Evolutionary conservation across 1,284 basidiomycete species (phyloP), one percentile per base, ranked within the genome.

Genomic region (Cryptococcus depauperatus): DNA sequence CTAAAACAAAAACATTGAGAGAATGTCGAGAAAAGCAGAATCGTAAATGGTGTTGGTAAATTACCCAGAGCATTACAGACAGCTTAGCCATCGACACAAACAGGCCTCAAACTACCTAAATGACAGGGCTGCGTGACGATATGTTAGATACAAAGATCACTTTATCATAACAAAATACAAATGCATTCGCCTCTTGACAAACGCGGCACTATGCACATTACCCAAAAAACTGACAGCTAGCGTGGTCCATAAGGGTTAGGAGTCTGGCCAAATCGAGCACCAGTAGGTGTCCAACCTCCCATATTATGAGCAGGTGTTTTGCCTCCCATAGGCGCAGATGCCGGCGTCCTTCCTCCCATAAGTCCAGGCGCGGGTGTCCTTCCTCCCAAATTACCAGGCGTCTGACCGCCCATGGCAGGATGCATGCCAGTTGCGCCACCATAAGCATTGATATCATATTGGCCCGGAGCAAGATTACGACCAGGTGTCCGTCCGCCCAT

Each of bases 181-280:
- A n/a, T n/a, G n/a, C n/a, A n/a, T n/a, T n/a, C n/a, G n/a, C n/a
- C n/a, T n/a, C n/a, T n/a, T n/a, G n/a, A n/a, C n/a, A n/a, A n/a
- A n/a, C n/a, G n/a, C n/a, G n/a, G n/a, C n/a, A n/a, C n/a, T n/a
- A n/a, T n/a, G n/a, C n/a, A n/a, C n/a, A n/a, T n/a, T n/a, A n/a
- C n/a, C n/a, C n/a, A n/a, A n/a, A n/a, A n/a, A n/a, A n/a, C n/a
- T n/a, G n/a, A n/a, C n/a, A n/a, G n/a, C n/a, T n/a, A n/a, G n/a
- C n/a, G n/a, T n/a, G n/a, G n/a, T n/a, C n/a, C 60, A 54, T 78
- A 77, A 7, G 80, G 76, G 60, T 82, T 81, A 4, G 81, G 81
- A 19, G 81, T 82, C 46, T 77, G 71, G 6, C 54, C 58, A 8
- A 51, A 57, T 11, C 51, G 51, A 13, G 45, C 50, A 18, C 51